Conservation (phyloP, 306 rosid genomes). For the Acmispon strigosus region DNA sequence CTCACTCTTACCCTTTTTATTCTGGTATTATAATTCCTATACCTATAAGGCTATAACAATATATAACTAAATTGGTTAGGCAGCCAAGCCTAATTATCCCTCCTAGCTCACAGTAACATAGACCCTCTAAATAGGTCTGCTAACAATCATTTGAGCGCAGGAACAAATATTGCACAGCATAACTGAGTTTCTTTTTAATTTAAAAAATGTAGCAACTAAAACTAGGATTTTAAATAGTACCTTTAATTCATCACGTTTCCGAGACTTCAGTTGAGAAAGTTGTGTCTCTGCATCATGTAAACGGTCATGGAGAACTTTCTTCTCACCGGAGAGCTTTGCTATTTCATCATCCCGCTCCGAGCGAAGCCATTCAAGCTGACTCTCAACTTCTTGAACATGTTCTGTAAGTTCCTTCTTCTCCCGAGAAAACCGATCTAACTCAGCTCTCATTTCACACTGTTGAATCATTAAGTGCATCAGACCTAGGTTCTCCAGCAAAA, state of each 20-base stretch:
- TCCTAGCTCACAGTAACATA: neutral
- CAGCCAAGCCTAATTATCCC: neutral
- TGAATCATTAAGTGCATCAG: constrained; percentile 43
- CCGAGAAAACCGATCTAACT: constrained; percentile 74
- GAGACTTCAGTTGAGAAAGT: constrained; percentile 76
- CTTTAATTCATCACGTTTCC: constrained; percentile 96
- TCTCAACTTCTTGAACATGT: constrained; percentile 78
- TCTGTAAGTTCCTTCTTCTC: constrained; percentile 87
- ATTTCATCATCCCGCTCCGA: constrained; percentile 92
- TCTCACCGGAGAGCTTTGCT: constrained; percentile 63
- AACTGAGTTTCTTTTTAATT: neutral
- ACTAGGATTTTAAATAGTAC: constrained; percentile 25
- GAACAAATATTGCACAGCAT: neutral
- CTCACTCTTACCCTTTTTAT: neutral
- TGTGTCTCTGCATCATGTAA: constrained; percentile 92
- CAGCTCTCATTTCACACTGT: constrained; percentile 94
- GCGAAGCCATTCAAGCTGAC: constrained; percentile 98
- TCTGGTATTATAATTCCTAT: neutral
- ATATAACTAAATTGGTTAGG: neutral
- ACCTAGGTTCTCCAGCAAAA: constrained; percentile 33
- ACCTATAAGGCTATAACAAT: neutral
- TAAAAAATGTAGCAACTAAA: neutral
- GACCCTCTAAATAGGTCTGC: neutral
- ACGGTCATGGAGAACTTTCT: constrained; percentile 85
- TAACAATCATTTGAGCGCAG: constrained; percentile 1